Evolutionary conservation across 441 rosid species (phyloP).

Genomic region (Metrosideros polymorpha): DNA sequence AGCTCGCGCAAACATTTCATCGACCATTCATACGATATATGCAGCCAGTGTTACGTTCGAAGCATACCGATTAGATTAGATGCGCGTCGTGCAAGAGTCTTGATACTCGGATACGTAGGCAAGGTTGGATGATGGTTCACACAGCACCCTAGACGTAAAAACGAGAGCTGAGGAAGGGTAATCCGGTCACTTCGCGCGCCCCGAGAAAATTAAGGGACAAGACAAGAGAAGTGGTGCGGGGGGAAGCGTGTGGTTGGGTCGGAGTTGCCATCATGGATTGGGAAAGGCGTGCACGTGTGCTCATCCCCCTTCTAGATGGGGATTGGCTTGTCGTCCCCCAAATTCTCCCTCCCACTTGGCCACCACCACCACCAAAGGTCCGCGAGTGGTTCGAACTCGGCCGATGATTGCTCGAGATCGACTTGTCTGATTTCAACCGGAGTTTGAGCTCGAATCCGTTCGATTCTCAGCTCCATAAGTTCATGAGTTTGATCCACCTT

Average conservation of each 20-base stretch:
- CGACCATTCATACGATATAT: no score
- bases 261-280: background rate
- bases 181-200: background rate
- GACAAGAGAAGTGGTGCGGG: no score
- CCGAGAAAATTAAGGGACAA: background rate
- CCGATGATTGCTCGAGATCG: background rate
- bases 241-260: background rate
- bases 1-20: background rate
- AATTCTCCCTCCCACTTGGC: no score
- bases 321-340: background rate
- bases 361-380: background rate
- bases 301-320: conserved; percentile 3
- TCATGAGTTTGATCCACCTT: background rate
- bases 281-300: conserved; percentile 31
- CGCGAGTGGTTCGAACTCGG: background rate
- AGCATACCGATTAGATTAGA: fast-evolving
- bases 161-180: background rate
- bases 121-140: no score
- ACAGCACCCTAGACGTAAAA: no score
- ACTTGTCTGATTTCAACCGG: background rate
- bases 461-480: background rate
- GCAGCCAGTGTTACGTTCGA: fast-evolving
- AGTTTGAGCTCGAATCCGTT: background rate
- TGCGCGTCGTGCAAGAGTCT: fast-evolving
- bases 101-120: background rate